These are phyloP conservation scores for Neurospora discreta DNA, from an alignment of 495 filamentous ascomycete species.

Conservation along the genomic window DNA sequence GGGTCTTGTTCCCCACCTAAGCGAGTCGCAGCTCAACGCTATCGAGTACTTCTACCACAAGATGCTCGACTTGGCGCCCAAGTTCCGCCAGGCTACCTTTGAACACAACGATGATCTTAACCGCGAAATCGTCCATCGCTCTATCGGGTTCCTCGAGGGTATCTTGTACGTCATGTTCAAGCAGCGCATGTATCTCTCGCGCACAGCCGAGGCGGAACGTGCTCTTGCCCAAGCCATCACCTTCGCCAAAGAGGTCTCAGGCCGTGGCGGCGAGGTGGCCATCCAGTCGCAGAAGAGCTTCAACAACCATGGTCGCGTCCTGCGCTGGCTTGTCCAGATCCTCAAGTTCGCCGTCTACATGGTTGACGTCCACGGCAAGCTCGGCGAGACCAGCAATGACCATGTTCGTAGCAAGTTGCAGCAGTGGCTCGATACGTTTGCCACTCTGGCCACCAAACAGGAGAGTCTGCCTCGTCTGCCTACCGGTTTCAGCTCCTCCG, in stretches of 20 bases:
- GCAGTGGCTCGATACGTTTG: conserved; percentile 40
- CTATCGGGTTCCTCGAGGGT: conserved; percentile 73
- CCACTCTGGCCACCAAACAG: conserved; percentile 22
- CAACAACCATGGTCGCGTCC: conserved; percentile 21
- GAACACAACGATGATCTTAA: conserved; percentile 79
- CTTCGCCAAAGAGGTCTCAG: conserved; percentile 15
- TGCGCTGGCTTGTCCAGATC: conserved; percentile 32
- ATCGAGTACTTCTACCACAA: conserved; percentile 71
- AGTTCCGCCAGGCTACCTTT: conserved; percentile 49
- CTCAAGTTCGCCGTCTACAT: conserved; percentile 32
- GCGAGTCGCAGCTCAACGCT: conserved; percentile 18
- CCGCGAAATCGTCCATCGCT: conserved; percentile 60
- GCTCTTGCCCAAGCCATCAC: conserved; percentile 11
- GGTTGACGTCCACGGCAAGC: conserved; percentile 49
- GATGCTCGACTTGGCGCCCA: conserved; percentile 56
- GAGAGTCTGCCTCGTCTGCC: conserved; percentile 44
- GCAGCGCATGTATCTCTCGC: conserved; percentile 47
- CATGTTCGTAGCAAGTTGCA: conserved; percentile 31
- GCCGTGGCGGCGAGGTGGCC: not conserved
- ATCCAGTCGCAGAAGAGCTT: conserved; percentile 9
- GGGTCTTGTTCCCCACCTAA: conserved; percentile 12
- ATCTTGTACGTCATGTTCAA: conserved; percentile 55
- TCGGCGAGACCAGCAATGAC: conserved; percentile 40
- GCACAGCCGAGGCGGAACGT: conserved; percentile 16
- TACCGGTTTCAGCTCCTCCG: conserved; percentile 36